These are phyloP conservation scores for Penicillium psychrosexuale DNA, from an alignment of 2,329 filamentous ascomycete genomes.

Conservation along the genomic window DNA sequence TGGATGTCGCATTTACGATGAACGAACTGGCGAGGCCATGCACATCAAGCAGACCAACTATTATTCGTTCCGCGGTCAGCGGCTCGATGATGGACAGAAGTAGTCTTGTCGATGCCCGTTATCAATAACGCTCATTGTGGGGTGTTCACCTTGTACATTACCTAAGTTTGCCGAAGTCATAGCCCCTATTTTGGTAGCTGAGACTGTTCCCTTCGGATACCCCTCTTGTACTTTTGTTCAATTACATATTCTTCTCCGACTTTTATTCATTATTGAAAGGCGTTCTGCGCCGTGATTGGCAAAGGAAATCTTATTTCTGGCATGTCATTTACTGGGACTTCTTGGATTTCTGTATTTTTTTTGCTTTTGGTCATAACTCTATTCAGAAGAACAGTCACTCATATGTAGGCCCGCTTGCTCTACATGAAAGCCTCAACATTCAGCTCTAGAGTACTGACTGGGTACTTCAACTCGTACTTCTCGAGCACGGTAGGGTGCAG, in stretches of 20 bases:
- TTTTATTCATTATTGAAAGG: background rate
- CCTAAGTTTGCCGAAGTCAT: background rate
- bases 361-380: background rate
- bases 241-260: background rate
- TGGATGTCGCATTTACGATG: slow-evolving; percentile 79
- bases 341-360: slow-evolving; percentile 1
- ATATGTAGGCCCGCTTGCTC: slow-evolving; percentile 6
- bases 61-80: slow-evolving; percentile 59
- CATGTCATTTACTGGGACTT: background rate
- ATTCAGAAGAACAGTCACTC: background rate
- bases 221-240: background rate
- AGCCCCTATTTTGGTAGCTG: background rate
- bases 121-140: background rate
- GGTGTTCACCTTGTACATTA: background rate
- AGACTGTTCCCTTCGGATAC: background rate
- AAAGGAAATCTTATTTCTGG: background rate
- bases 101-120: background rate
- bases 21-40: slow-evolving; percentile 68
- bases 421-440: slow-evolving; percentile 91
- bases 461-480: slow-evolving; percentile 89
- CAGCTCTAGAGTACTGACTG: slow-evolving; percentile 89
- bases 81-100: slow-evolving; percentile 19
- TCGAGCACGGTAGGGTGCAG: slow-evolving; percentile 89
- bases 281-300: background rate
- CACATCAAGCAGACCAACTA: slow-evolving; percentile 70